Base-by-base conservation (phyloP, 768 basidiomycete genomes). In the Auriscalpium orientale region DNA sequence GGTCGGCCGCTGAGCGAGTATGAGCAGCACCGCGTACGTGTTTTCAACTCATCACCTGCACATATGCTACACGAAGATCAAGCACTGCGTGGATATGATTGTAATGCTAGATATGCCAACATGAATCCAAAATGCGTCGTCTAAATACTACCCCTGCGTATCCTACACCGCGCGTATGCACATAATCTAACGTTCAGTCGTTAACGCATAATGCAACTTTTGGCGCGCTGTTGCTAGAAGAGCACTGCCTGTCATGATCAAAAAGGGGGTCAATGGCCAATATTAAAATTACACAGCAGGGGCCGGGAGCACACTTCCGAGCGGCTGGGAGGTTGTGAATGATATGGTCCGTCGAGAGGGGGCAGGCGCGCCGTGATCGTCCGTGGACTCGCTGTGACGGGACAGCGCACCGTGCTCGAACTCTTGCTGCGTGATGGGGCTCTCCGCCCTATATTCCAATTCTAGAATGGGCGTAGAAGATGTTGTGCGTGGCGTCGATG, bases 401-500 rank as follows among this genome's bases (percentile, higher is more conserved):
- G 50, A 46, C 33, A 38, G 49, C 40, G 44, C 47, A 12, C 47
- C 36, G 20, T 48, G 20, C n/a, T 53, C 59, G 16, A 48, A 47
- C 9, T 33, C 53, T n/a, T 57, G 56, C 34, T 57, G 61, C 15
- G 37, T 46, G 21, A 28, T 16, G 16, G 54, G 48, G 36, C 46
- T 36, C 22, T 55, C 61, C 18, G 56, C 22, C 16, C 35, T 48
- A 20, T 28, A 34, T 20, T 55, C 61, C 8, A 59, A 11, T 7
- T 63, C 62, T 13, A 59, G 51, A 37, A 51, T 46, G 18, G 52
- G 44, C 16, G 54, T 53, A n/a, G 58, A 59, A 21, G 56, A 53
- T 16, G 46, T 53, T 10, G 55, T 55, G 21, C 45, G 48, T 20
- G 58, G 61, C 15, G 61, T 60, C 36, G 57, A n/a, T 21, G 57